A percentile compares a stretch with the other conserved stretches of the same genome.
Conservation (phyloP, 352 stramenopile genomes). For the Lagenidium giganteum region DNA sequence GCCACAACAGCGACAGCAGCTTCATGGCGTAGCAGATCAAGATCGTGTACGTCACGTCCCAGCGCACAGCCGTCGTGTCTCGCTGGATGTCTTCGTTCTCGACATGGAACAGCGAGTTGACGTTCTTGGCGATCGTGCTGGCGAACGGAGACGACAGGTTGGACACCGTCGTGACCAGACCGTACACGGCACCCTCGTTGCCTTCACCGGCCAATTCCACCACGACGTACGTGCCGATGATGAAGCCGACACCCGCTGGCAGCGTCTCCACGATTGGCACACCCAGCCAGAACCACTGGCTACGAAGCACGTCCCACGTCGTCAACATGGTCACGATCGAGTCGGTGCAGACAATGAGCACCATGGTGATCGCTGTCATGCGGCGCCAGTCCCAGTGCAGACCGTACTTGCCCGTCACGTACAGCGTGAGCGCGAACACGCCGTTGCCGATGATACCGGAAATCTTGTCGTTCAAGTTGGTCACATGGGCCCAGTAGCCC, state of each 20-base stretch:
- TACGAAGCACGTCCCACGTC: slow-evolving; percentile 29
- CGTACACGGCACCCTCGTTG: slow-evolving; percentile 23
- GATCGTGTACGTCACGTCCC: slow-evolving; percentile 13
- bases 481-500: slow-evolving; percentile 15
- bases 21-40: slow-evolving; percentile 10
- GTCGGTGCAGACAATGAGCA: slow-evolving; percentile 22
- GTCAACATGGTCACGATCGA: slow-evolving; percentile 19
- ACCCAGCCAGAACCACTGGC: slow-evolving; percentile 34
- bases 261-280: slow-evolving; percentile 22
- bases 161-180: slow-evolving; percentile 19
- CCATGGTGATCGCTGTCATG: slow-evolving; percentile 18
- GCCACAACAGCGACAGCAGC: slow-evolving; percentile 6
- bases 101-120: slow-evolving; percentile 7
- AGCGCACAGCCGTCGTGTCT: slow-evolving; percentile 8
- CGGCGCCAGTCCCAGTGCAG: slow-evolving; percentile 29
- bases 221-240: slow-evolving; percentile 17
- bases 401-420: slow-evolving; percentile 16
- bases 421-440: slow-evolving; percentile 11
- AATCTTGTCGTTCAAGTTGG: slow-evolving; percentile 18
- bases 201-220: slow-evolving; percentile 10
- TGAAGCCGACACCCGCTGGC: slow-evolving; percentile 18
- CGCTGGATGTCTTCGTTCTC: slow-evolving; percentile 3
- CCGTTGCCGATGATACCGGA: slow-evolving; percentile 7
- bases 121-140: slow-evolving; percentile 15
- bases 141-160: slow-evolving; percentile 19